phyloP scores from a whole-genome alignment of 2,329 filamentous ascomycete genomes.

The Rutstroemia sp. region DNA sequence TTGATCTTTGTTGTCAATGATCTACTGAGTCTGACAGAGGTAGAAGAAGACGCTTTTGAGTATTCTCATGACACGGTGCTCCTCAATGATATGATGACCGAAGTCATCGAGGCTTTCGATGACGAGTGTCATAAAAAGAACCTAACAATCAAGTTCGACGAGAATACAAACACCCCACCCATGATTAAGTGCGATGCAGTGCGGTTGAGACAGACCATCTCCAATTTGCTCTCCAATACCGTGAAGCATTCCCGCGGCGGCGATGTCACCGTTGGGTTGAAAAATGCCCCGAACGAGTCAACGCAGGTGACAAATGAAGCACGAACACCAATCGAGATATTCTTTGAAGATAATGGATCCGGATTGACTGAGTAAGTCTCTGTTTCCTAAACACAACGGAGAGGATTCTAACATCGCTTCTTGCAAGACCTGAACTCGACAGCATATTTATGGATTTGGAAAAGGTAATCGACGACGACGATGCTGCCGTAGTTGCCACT shows the following conservation, averaged over 20 bases:
- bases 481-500: constrained; percentile 27
- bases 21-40: constrained; percentile 78
- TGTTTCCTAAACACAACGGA: not conserved
- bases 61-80: constrained; percentile 78
- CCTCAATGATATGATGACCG: constrained; percentile 58
- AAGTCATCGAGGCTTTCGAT: constrained; percentile 68
- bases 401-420: not conserved
- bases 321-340: constrained; percentile 16
- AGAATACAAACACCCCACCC: constrained; percentile 11
- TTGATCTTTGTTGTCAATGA: constrained; percentile 93
- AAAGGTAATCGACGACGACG: constrained; percentile 44
- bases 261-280: constrained; percentile 12
- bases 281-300: constrained; percentile 6
- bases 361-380: constrained; percentile 15
- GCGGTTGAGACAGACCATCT: constrained; percentile 17
- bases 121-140: constrained; percentile 54
- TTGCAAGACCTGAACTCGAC: constrained; percentile 42
- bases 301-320: constrained; percentile 4
- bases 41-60: constrained; percentile 71
- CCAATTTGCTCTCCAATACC: constrained; percentile 19
- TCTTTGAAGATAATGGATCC: constrained; percentile 16
- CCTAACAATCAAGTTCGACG: constrained; percentile 12
- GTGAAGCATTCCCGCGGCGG: constrained; percentile 16
- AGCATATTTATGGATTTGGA: constrained; percentile 51
- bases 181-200: constrained; percentile 16